Evolutionary conservation across 202 grass and related monocot species (phyloP).

Genomic region (Schoenoplectus triqueter): DNA sequence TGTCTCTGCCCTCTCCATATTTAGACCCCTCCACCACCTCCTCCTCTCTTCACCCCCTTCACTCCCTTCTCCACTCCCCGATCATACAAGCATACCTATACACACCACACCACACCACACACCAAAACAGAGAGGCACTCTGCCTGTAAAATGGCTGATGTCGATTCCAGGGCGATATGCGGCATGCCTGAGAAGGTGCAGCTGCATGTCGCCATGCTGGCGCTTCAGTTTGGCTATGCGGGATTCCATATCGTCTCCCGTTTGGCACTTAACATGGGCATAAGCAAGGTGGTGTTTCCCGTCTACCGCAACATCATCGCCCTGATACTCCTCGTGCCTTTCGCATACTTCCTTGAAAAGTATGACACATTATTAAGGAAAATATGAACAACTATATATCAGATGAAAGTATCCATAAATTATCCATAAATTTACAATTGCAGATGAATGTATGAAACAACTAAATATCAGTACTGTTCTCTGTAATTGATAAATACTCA

Average conservation of each 20-base stretch:
- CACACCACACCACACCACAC: no score
- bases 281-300: constrained; percentile 97
- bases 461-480: no score
- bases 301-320: constrained; percentile 97
- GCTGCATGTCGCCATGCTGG: constrained; percentile 95
- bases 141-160: constrained; percentile 58
- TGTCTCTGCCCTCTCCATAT: constrained; percentile 28
- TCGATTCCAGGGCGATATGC: constrained; percentile 55
- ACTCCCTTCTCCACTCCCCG: constrained; percentile 5
- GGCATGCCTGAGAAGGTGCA: constrained; percentile 90
- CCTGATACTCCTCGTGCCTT: constrained; percentile 77
- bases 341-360: constrained; percentile 97
- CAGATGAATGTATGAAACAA: no score
- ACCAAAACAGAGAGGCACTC: neutral
- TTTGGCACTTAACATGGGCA: constrained; percentile 92
- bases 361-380: constrained; percentile 17
- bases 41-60: constrained; percentile 17
- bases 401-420: no score
- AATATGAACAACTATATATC: no score
- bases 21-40: constrained; percentile 42
- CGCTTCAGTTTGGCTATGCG: constrained; percentile 94
- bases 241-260: constrained; percentile 95
- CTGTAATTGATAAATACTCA: no score
- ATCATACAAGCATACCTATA: no score
- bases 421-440: no score